Conservation (phyloP, 768 basidiomycete genomes). For the Trametes gibbosa region DNA sequence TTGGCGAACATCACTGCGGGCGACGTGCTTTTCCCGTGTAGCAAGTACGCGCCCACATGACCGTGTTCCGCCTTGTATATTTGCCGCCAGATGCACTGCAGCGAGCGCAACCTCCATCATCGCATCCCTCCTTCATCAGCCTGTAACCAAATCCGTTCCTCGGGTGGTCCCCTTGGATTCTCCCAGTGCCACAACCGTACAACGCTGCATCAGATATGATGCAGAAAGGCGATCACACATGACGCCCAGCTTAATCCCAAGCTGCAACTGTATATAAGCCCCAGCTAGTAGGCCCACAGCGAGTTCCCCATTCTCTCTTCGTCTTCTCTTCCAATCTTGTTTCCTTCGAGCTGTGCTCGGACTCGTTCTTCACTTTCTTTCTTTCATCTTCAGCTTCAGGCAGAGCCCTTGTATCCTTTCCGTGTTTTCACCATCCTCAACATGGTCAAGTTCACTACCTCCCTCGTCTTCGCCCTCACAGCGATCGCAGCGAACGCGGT, state of each 20-base stretch:
- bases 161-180: not conserved
- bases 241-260: not conserved
- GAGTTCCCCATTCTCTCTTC: slow-evolving; percentile 1
- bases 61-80: not conserved
- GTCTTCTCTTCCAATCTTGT: not conserved
- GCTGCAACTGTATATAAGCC: not conserved
- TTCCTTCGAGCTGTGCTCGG: slow-evolving; percentile 5
- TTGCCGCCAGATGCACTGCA: not conserved
- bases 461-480: slow-evolving; percentile 31
- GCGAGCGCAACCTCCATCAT: not conserved
- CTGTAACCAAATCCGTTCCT: not conserved
- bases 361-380: not conserved
- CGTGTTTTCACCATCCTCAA: not conserved
- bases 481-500: slow-evolving; percentile 26
- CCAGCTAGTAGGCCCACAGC: not conserved
- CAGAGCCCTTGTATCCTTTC: not conserved
- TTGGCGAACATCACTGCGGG: not conserved
- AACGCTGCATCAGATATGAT: not conserved
- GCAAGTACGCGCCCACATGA: slow-evolving; percentile 1
- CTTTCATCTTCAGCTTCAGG: not conserved
- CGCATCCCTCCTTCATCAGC: not conserved
- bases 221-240: not conserved
- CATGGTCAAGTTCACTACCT: slow-evolving; percentile 32
- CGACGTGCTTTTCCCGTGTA: too few species aligned
- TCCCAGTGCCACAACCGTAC: not conserved